Conservation (phyloP, 2,329 filamentous ascomycete genomes). For the Penicillium sp. region DNA sequence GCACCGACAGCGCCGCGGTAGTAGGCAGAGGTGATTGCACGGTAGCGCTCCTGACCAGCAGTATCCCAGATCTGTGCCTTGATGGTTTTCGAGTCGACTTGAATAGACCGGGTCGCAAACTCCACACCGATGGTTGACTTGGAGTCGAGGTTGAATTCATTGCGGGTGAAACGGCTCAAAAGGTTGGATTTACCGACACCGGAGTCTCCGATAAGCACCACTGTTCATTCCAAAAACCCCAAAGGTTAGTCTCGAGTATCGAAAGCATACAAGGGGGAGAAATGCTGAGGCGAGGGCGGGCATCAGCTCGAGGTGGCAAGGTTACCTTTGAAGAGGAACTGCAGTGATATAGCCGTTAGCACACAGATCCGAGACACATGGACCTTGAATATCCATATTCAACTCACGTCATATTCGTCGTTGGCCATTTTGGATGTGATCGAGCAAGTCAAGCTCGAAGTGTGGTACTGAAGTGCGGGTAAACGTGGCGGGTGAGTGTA, state of each 20-base stretch:
- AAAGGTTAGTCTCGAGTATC: conserved; percentile 19
- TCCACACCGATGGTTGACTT: conserved; percentile 99
- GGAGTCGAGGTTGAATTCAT: conserved; percentile 99
- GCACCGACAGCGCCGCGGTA: conserved; percentile 97
- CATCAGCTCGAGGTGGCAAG: conserved; percentile 29
- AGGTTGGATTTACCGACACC: conserved; percentile 99
- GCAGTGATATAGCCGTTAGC: conserved; percentile 35
- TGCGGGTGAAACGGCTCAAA: conserved; percentile 97
- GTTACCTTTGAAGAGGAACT: conserved; percentile 99
- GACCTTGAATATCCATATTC: background rate
- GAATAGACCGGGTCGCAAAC: conserved; percentile 97
- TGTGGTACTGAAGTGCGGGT: conserved; percentile 18
- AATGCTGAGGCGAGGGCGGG: conserved; percentile 20
- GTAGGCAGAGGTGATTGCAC: conserved; percentile 98
- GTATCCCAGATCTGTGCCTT: conserved; percentile 99
- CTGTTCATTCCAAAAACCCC: conserved; percentile 50
- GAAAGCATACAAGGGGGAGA: conserved; percentile 8
- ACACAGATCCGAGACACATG: conserved; percentile 17
- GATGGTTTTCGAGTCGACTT: conserved; percentile 99
- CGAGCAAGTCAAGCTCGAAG: conserved; percentile 18
- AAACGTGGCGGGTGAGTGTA: conserved; percentile 6
- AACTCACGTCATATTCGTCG: conserved; percentile 98
- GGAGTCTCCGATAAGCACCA: conserved; percentile 98
- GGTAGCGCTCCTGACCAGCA: conserved; percentile 96
- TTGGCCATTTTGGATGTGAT: conserved; percentile 74